Base-by-base conservation (phyloP, 371 early-diverging fungal genomes). In the Mortierella sp. region DNA sequence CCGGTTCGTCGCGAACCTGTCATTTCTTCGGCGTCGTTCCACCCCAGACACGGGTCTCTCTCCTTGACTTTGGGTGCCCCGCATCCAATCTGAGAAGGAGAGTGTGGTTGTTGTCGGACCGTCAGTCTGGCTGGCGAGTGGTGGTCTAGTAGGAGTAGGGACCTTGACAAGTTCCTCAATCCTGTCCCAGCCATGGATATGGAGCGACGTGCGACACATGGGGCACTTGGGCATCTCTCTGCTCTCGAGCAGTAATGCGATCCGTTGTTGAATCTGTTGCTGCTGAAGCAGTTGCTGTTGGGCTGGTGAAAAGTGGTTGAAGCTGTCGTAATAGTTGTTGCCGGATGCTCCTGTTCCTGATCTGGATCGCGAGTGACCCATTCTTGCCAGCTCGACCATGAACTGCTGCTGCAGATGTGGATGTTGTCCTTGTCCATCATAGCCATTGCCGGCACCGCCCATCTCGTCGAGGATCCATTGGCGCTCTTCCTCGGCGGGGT, bases 191-290 rank as follows among this genome's bases (percentile, higher is more conserved):
- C 79, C 76, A 41, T 70, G 71, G 53, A 82, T 78, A 22, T 82
- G 78, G 14, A 82, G 79, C 14, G 73, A 72, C 6, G 79, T 82
- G 16, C 83, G 78, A 65, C 83, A 82, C 83, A 82, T 82, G 1
- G 83, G 83, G n/a, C 83, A 82, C 64, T 82, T 82, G 4, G 83
- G 83, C 79, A 82, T 82, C 61, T 78, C 83, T 9, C 83, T 52
- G 34, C 50, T 72, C 45, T 82, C 75, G 44, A 82, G 67, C 1
- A 82, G 40, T 63, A 74, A 74, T 29, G 81, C 77, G 26, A 80
- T 66, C 11, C 80, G 67, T 31, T 80, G 81, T n/a, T 73, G 77
- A 9, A 29, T 47, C 40, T 77, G 77, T 24, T 80, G 80, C 50
- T 80, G 76, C 24, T 69, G 81, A 24, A 70, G 31, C 26, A 73